Base-by-base conservation (phyloP, 2,329 filamentous ascomycete genomes). In the Cladosporium sp. region DNA sequence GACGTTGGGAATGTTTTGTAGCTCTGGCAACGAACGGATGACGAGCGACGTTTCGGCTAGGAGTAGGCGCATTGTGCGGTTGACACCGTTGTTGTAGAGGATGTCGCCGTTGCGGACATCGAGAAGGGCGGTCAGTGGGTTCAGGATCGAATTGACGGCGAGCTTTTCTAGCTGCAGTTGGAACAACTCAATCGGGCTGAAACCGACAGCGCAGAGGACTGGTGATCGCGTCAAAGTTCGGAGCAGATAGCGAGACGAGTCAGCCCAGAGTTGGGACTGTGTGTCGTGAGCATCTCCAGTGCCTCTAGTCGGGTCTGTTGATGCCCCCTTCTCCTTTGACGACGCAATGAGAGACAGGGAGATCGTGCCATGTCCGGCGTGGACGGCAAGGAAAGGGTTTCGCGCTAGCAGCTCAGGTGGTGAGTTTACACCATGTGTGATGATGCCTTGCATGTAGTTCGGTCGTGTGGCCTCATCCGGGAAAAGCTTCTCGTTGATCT, bases 81-180 rank as follows among this genome's bases (percentile, higher is more conserved):
- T 83, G 0, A 89, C 80, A 37, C 83, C 77, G 60, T 78, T 80
- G 72, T 92, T 92, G 66, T 82, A 80, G 7, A 88, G 74, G 0
- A 97, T 73, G 47, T 85, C 78, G 42, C 88, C 84, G 69, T 95
- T 96, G 25, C 83, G 80, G 64, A 87, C 84, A 65, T 95, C 89
- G 52, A 95, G 80, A 8, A 96, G 76, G 1, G 89, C 87, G 3
- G 90, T 92, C 4, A 97, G 77, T 0, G 93, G 87, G 62, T 96
- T 92, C 56, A 95, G 83, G 25, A 94, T 80, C 48, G 86, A 83
- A 60, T 87, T 86, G 64, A 92, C 83, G 2, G 90, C 85, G 36
- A 97, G 78, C 47, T 86, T 87, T 47, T 93, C 88, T 3, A 97
- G 81, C 72, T 96, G 94, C 65, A 83, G 78, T 60, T 83, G 81